Conservation (phyloP, 1,284 basidiomycete genomes). For the Ceratobasidium sp. region DNA sequence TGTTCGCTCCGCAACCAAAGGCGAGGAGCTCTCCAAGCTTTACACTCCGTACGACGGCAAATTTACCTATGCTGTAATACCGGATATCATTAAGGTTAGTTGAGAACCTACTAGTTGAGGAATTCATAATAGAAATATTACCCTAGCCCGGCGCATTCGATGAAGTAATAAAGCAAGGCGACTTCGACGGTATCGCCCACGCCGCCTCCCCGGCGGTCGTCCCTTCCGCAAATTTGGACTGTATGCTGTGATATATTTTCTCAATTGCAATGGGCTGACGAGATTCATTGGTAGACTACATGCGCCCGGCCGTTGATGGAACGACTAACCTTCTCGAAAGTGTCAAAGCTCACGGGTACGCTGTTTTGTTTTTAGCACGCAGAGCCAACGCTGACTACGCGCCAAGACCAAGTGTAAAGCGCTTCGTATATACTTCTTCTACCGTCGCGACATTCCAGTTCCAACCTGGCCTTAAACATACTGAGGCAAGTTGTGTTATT, state of each 20-base stretch:
- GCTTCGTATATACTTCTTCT: conserved; percentile 41
- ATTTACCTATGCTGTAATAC: conserved; percentile 6
- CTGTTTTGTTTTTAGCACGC: not conserved
- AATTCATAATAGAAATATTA: too few relatives aligned
- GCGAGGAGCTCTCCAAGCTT: conserved; percentile 25
- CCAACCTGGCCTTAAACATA: not conserved
- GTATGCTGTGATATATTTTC: too few relatives aligned
- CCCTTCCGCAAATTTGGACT: conserved; percentile 13
- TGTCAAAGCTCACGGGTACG: conserved; percentile 36
- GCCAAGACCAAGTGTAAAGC: conserved; percentile 38
- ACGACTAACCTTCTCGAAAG: conserved; percentile 40
- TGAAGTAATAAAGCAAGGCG: conserved; percentile 17
- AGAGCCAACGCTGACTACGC: not conserved
- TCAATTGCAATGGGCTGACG: too few relatives aligned
- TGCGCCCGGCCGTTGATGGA: conserved; percentile 43
- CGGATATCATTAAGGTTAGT: conserved; percentile 14
- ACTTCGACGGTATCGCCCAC: conserved; percentile 36
- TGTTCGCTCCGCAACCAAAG: conserved; percentile 22
- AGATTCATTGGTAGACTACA: conserved; percentile 10
- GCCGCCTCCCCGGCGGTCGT: conserved; percentile 25
- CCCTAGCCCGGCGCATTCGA: conserved; percentile 29
- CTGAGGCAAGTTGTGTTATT: conserved; percentile 1
- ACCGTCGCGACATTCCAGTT: conserved; percentile 4
- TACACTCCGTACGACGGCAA: not conserved
- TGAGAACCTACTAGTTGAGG: not conserved